phyloP scores from a whole-genome alignment of 768 basidiomycete genomes.

The Lentinula raphanica region DNA sequence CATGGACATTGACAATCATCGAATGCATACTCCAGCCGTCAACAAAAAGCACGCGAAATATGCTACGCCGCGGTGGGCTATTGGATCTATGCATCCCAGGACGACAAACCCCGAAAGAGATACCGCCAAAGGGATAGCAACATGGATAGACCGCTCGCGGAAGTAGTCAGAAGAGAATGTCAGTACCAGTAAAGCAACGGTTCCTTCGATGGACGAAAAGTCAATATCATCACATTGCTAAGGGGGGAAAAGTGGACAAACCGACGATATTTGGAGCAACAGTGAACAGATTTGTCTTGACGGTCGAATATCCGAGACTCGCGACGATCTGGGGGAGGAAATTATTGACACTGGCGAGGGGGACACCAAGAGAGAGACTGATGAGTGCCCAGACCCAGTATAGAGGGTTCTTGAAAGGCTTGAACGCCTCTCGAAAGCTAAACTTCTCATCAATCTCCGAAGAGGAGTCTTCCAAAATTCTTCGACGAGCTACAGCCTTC shows the following conservation, averaged over 20 bases:
- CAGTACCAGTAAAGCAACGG: constrained; percentile 37
- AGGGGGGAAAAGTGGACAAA: neutral
- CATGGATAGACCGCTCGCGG: constrained; percentile 45
- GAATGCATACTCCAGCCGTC: constrained; percentile 36
- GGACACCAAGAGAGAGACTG: constrained; percentile 41
- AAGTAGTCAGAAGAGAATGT: constrained; percentile 50
- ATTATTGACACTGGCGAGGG: constrained; percentile 47
- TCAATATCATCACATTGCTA: neutral
- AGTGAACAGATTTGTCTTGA: constrained; percentile 49
- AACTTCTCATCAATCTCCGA: constrained; percentile 36
- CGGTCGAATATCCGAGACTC: constrained; percentile 39
- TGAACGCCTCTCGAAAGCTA: constrained; percentile 37
- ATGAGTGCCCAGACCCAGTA: constrained; percentile 47
- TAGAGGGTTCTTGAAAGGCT: constrained; percentile 37
- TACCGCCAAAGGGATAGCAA: constrained; percentile 37
- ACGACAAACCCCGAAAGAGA: constrained; percentile 36
- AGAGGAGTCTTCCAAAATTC: constrained; percentile 44
- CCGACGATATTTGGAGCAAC: constrained; percentile 49
- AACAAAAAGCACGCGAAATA: constrained; percentile 55
- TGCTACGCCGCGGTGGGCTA: constrained; percentile 35
- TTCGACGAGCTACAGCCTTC: constrained; percentile 34
- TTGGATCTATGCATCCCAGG: constrained; percentile 39
- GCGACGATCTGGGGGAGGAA: constrained; percentile 44
- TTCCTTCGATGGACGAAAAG: constrained; percentile 10
- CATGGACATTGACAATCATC: neutral